Base-by-base conservation (phyloP, 2,329 filamentous ascomycete species). In the Aspergillus aculeatus region DNA sequence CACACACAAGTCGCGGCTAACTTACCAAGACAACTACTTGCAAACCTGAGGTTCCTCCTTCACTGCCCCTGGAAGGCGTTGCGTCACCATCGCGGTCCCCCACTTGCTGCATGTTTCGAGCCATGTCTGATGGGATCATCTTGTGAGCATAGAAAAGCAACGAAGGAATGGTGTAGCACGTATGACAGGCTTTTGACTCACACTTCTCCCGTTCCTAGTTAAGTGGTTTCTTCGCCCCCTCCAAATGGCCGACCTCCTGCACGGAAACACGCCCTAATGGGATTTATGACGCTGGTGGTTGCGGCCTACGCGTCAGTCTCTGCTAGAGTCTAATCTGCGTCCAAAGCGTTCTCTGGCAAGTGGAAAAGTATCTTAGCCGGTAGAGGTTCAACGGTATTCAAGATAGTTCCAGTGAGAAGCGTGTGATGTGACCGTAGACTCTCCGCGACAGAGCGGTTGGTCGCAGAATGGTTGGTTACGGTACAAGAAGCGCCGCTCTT, bases 1-100 rank as follows among this genome's bases (percentile, higher is more conserved):
- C 11, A 21, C 50, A 59, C 35, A 41, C 59, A 55, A 56, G 41
- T 58, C 50, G 48, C 59, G 56, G 59, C 56, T 58, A 57, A 83
- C 88, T 80, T 80, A 92, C 89, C 80, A 92, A 75, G 60, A 92
- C 82, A 77, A 91, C 90, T 50, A 92, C 86, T 77, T 92, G 88
- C 77, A 92, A 12, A 14, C 56, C 60, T 21, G 54, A 9, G 7
- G 35, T 21, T 12, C 9, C 44, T 19, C 41, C 24, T 49, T 23
- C 21, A 19, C 41, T 47, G 4, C 19, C 10, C 24, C 54, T 29
- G 74, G 0, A 49, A 74, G 35, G 64, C 68, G 14, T n/a, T 77
- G 12, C 58, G 24, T 47, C 53, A 23, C 19, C 53, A 31, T 32
- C 47, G 7, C 19, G 26, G 21, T 32, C 29, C 23, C 47, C 26